phyloP scores from a whole-genome alignment of 1,284 basidiomycete genomes.

The Ganoderma boninense region DNA sequence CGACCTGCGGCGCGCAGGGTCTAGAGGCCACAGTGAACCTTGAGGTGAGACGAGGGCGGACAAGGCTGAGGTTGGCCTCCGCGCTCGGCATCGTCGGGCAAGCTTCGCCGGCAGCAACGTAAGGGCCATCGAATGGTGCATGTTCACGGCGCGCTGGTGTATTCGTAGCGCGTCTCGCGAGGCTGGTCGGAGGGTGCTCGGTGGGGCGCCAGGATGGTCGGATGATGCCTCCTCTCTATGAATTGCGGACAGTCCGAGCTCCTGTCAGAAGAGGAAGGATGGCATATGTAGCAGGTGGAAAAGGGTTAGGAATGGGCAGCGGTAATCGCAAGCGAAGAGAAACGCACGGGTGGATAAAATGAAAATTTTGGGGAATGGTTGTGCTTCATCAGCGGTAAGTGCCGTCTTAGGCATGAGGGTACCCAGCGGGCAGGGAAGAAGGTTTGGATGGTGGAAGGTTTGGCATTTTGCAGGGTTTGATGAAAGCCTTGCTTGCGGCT shows the following conservation, averaged over 20 bases:
- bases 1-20: background rate
- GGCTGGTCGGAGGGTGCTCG: background rate
- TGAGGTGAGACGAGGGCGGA: background rate
- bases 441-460: background rate
- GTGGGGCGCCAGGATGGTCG: background rate
- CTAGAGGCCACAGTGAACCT: background rate
- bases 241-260: background rate
- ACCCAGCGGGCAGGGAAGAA: background rate
- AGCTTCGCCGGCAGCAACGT: background rate
- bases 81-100: constrained; percentile 1
- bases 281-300: constrained; percentile 1
- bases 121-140: background rate
- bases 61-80: background rate
- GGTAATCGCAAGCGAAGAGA: background rate
- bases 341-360: background rate
- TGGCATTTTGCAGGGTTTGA: background rate
- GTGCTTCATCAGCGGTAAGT: background rate
- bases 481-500: background rate
- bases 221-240: background rate
- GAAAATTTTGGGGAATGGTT: background rate
- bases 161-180: constrained; percentile 2
- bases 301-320: constrained; percentile 1
- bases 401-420: background rate
- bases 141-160: background rate
- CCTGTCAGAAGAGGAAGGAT: background rate